Evolutionary conservation across 805 yeast species (phyloP).

Genomic region (Kodamaea laetipori): DNA sequence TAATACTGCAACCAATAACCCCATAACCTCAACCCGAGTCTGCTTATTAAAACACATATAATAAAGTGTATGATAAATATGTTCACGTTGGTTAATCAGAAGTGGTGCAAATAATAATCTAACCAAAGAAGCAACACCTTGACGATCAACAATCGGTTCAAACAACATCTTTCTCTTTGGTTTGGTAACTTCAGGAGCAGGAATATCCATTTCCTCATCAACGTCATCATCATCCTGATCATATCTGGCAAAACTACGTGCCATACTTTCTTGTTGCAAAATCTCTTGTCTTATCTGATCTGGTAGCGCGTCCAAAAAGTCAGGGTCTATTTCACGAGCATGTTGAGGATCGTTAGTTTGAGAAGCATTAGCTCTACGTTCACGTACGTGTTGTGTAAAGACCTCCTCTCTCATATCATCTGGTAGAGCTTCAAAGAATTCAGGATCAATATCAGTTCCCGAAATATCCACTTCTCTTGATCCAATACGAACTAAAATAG

Average conservation of each 20-base stretch:
- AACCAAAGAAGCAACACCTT: slow-evolving; percentile 73
- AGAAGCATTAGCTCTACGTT: slow-evolving; percentile 62
- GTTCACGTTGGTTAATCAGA: slow-evolving; percentile 59
- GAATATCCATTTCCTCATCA: slow-evolving; percentile 23
- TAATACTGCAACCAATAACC: slow-evolving; percentile 64
- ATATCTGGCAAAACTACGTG: slow-evolving; percentile 35
- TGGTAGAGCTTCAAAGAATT: slow-evolving; percentile 84
- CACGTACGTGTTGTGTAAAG: slow-evolving; percentile 78
- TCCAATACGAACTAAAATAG: slow-evolving; percentile 71
- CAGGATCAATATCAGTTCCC: slow-evolving; percentile 91
- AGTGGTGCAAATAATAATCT: slow-evolving; percentile 76
- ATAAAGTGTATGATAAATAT: slow-evolving; percentile 63
- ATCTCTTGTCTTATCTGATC: slow-evolving; percentile 64
- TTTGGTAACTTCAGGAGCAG: slow-evolving; percentile 11
- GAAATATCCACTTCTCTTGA: slow-evolving; percentile 81
- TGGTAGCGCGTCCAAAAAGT: slow-evolving; percentile 79
- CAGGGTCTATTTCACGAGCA: slow-evolving; percentile 73
- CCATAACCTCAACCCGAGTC: slow-evolving; percentile 72
- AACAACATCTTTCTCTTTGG: slow-evolving; percentile 44
- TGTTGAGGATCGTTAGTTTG: slow-evolving; percentile 40
- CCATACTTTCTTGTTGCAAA: slow-evolving; percentile 55
- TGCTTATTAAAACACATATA: slow-evolving; percentile 76
- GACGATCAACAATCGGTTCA: slow-evolving; percentile 70
- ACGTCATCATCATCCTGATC: slow-evolving; percentile 26
- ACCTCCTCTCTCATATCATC: slow-evolving; percentile 94